phyloP scores from a whole-genome alignment of 192 early-diverging fungal genomes.

The Phlyctochytrium bullatum region DNA sequence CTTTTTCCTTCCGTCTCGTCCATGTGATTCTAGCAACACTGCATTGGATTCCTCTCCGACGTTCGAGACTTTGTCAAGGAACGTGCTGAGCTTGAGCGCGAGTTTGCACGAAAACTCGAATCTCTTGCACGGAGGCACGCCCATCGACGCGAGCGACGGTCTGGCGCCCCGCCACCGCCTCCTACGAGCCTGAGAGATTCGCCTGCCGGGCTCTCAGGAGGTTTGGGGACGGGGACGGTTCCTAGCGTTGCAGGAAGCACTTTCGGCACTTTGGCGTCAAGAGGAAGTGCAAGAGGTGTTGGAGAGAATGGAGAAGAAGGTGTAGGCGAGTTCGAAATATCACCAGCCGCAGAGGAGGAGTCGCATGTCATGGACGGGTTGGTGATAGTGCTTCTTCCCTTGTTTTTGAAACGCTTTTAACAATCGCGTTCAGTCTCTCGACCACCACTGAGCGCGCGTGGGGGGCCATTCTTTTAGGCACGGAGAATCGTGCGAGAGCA shows the following conservation, averaged over 20 bases:
- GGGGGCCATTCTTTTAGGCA: conserved; percentile 56
- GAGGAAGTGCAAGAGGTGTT: too few relatives aligned
- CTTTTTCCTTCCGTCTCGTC: not conserved
- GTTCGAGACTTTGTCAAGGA: conserved; percentile 72
- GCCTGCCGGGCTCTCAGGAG: too few relatives aligned
- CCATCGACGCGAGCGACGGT: conserved; percentile 19
- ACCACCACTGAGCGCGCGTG: conserved; percentile 62
- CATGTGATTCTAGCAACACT: conserved; percentile 83
- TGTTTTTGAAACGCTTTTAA: too few relatives aligned
- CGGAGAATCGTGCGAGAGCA: conserved; percentile 47
- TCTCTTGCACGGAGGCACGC: conserved; percentile 58
- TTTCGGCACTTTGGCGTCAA: too few relatives aligned
- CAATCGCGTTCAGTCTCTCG: not conserved
- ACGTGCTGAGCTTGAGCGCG: conserved; percentile 64
- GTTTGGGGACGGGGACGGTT: not conserved
- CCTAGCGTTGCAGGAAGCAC: not conserved
- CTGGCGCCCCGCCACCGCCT: not conserved
- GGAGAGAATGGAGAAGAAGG: conserved; percentile 37
- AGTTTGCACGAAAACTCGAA: conserved; percentile 69
- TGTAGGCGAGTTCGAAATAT: not conserved
- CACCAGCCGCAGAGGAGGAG: too few relatives aligned
- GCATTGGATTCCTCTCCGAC: conserved; percentile 68
- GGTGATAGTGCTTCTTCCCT: not conserved
- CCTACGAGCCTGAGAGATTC: too few relatives aligned
- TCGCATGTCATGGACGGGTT: not conserved